Percentiles rank a stretch among this genome's conserved stretches.
phyloP scores from a whole-genome alignment of 2,329 filamentous ascomycete species.

The Fusarium chlamydosporum region DNA sequence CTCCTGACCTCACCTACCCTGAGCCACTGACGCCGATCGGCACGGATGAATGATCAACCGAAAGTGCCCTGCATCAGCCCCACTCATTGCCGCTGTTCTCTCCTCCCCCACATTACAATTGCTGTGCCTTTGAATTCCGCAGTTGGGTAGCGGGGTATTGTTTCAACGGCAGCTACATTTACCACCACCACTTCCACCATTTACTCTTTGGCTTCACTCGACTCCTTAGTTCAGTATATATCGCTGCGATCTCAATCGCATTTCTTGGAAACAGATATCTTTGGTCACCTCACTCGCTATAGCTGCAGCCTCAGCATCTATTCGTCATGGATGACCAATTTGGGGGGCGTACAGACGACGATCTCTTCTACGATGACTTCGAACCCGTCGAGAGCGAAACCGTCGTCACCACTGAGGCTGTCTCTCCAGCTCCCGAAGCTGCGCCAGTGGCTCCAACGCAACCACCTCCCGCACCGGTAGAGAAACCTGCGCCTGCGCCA shows the following conservation, averaged over 20 bases:
- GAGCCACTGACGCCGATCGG: too few relatives aligned
- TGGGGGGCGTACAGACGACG: constrained; percentile 72
- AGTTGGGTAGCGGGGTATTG: constrained; percentile 44
- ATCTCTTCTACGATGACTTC: constrained; percentile 74
- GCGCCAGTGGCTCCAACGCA: constrained; percentile 25
- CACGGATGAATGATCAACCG: too few relatives aligned
- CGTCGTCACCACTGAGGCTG: constrained; percentile 46
- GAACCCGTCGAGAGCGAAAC: constrained; percentile 64
- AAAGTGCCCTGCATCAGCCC: background rate
- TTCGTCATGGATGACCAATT: constrained; percentile 71
- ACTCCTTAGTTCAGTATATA: background rate
- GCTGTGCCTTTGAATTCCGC: constrained; percentile 24
- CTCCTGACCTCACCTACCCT: too few relatives aligned
- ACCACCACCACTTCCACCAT: constrained; percentile 7
- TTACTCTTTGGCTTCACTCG: background rate
- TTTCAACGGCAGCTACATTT: constrained; percentile 18
- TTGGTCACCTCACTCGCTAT: background rate
- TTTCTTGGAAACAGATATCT: background rate
- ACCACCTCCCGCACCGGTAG: constrained; percentile 11
- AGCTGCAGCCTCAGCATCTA: background rate
- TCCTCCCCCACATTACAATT: constrained; percentile 22
- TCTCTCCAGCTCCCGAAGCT: constrained; percentile 30
- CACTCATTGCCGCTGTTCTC: constrained; percentile 7
- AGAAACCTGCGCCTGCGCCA: constrained; percentile 22
- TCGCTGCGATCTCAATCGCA: constrained; percentile 5